Evolutionary conservation across 345 rosid genomes (phyloP).

Genomic region (Gossypium mustelinum): DNA sequence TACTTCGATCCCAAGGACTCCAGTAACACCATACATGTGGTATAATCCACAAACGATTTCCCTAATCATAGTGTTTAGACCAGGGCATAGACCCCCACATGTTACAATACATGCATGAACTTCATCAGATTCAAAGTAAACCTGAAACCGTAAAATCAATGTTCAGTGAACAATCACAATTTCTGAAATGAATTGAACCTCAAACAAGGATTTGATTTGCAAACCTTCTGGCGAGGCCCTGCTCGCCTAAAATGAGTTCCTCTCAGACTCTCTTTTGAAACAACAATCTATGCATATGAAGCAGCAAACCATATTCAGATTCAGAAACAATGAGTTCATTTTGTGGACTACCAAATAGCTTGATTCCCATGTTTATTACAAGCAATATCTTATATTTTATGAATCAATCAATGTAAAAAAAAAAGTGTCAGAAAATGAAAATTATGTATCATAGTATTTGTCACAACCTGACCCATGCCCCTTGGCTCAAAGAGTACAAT

Average conservation of each 20-base stretch:
- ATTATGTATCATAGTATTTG: background rate
- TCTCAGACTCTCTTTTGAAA: constrained; percentile 48
- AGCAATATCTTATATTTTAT: too few species aligned
- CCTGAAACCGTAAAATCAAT: constrained; percentile 29
- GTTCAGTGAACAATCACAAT: background rate
- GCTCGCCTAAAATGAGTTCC: constrained; percentile 69
- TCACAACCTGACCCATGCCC: too few species aligned
- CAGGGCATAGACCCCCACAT: constrained; percentile 94
- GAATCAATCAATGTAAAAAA: background rate
- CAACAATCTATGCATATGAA: constrained; percentile 39
- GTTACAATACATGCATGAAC: constrained; percentile 87
- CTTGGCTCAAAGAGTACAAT: too few species aligned
- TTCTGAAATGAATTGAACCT: background rate
- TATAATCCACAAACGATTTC: constrained; percentile 73
- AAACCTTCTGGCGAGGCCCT: constrained; percentile 68
- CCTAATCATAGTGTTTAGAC: constrained; percentile 85
- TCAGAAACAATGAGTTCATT: background rate
- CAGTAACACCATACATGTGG: constrained; percentile 78
- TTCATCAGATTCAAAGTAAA: constrained; percentile 70
- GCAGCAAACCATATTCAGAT: constrained; percentile 2
- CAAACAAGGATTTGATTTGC: background rate
- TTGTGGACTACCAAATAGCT: background rate
- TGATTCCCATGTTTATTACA: background rate
- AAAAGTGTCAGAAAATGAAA: background rate
- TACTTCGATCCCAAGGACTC: constrained; percentile 79